Evolutionary conservation across 1,284 basidiomycete genomes (phyloP), one percentile per base, ranked within the genome.

Genomic region (Hypsizygus ulmarius): DNA sequence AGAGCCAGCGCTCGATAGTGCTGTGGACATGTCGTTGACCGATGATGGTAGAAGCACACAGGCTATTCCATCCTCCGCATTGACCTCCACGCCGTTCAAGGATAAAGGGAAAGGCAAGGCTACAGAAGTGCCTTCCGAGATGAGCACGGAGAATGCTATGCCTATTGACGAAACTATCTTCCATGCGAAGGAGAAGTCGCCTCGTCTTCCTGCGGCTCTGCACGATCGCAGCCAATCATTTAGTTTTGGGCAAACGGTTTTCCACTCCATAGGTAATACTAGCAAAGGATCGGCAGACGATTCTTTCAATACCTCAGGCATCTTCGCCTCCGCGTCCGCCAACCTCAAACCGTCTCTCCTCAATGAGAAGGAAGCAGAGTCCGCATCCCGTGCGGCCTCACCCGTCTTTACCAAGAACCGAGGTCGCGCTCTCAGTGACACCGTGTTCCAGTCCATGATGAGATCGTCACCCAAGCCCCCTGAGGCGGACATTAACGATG

Each of bases 401-500:
- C 49, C 60, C 27, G 53, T 57, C 12, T 58, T 59, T 1, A 43
- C 53, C 21, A 73, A 71, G 38, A 70, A 64, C 52, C 73, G 80
- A 28, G 68, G 66, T 51, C 76, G 82, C 21, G 75, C 81, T 0
- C 60, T 80, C 36, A 83, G 80, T 59, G 83, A 85, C 49, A 80
- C 78, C 1, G 73, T 81, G 9, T 81, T 84, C 64, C 77, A 81
- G 50, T 72, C 74, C 5, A 74, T 81, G 69, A 57, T 73, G 28
- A 66, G 68, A 15, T 63, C 67, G 7, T 55, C 69, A 5, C 51
- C 65, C 4, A 64, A 59, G 42, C 57, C 59, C 10, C 79, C 81
- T 2, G 81, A 82, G 58, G 71, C 72, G 3, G 81, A 84, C 44
- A 82, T 82, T 62, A 77, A 83, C 51, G 79, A 84, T 63, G 70